A percentile compares a stretch with the other conserved stretches of the same genome.
phyloP scores from a whole-genome alignment of 2,329 filamentous ascomycete species.

The Colletotrichum neosansevieriae region DNA sequence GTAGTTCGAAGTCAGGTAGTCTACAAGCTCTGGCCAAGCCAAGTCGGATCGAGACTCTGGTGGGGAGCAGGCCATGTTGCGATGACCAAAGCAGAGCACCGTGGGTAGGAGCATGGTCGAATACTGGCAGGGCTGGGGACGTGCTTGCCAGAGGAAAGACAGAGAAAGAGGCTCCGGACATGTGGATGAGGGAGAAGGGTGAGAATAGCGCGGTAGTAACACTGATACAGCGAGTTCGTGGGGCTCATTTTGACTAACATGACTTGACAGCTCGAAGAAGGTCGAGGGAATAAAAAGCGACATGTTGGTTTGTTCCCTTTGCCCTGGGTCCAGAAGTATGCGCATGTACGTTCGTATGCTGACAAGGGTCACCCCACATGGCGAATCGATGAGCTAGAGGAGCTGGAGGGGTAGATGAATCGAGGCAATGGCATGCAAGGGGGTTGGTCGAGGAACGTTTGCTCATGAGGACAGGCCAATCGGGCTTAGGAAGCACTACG shows the following conservation, averaged over 20 bases:
- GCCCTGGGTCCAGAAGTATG: constrained; percentile 18
- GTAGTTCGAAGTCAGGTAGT: constrained; percentile 22
- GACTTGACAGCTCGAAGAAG: constrained; percentile 24
- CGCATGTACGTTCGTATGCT: constrained; percentile 9
- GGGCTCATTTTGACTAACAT: constrained; percentile 17
- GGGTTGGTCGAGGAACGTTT: constrained; percentile 33
- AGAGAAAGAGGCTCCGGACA: not conserved
- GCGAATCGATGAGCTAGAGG: constrained; percentile 16
- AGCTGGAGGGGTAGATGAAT: constrained; percentile 30
- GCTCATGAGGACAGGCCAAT: constrained; percentile 19
- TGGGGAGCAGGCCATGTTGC: constrained; percentile 19
- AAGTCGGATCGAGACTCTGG: constrained; percentile 38
- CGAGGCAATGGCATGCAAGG: constrained; percentile 35
- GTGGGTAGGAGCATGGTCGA: not conserved
- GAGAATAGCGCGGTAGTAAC: constrained; percentile 15
- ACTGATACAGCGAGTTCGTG: constrained; percentile 5
- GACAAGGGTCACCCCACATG: constrained; percentile 34
- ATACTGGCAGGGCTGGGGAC: constrained; percentile 14
- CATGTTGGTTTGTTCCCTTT: constrained; percentile 25
- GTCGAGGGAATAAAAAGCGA: constrained; percentile 5
- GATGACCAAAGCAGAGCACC: constrained; percentile 20
- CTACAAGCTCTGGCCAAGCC: constrained; percentile 36
- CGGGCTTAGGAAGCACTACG: constrained; percentile 12
- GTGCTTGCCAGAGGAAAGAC: not conserved
- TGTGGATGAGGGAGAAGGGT: constrained; percentile 31